phyloP scores from a whole-genome alignment of 768 basidiomycete species.

The Leccinum boreale region DNA sequence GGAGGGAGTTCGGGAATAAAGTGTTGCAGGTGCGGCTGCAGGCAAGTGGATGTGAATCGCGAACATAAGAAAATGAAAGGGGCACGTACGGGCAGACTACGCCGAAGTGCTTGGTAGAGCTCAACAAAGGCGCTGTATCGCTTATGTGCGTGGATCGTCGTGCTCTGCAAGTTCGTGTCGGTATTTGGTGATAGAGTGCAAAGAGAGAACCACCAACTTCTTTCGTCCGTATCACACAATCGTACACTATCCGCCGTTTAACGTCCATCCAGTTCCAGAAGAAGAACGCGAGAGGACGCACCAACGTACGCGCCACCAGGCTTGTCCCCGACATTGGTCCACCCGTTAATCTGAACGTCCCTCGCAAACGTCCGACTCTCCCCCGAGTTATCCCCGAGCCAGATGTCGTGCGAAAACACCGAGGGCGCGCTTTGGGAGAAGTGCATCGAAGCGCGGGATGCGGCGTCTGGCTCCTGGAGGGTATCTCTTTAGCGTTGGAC shows the following conservation, averaged over 20 bases:
- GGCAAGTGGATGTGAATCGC: neutral
- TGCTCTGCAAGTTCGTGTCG: slow-evolving; percentile 38
- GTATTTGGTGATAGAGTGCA: neutral
- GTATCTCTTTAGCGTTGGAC: neutral
- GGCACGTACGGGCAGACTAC: slow-evolving; percentile 48
- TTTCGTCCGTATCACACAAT: slow-evolving; percentile 65
- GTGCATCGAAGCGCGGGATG: slow-evolving; percentile 18
- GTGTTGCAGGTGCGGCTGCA: slow-evolving; percentile 42
- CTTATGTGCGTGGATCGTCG: slow-evolving; percentile 61
- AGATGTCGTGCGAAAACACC: slow-evolving; percentile 66
- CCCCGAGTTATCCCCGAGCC: slow-evolving; percentile 60
- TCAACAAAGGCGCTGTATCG: slow-evolving; percentile 65
- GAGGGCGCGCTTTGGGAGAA: slow-evolving; percentile 44
- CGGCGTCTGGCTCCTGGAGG: slow-evolving; percentile 20
- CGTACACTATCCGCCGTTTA: slow-evolving; percentile 46
- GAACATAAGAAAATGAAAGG: neutral
- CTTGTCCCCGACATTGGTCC: slow-evolving; percentile 70
- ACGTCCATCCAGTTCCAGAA: too few species aligned
- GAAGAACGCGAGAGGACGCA: slow-evolving; percentile 25
- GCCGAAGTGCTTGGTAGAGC: slow-evolving; percentile 45
- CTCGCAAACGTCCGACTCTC: slow-evolving; percentile 56
- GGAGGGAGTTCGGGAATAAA: slow-evolving; percentile 63
- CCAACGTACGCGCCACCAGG: slow-evolving; percentile 64
- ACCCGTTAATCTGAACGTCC: slow-evolving; percentile 63
- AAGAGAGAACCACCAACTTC: slow-evolving; percentile 35